phyloP scores from a whole-genome alignment of 108 stramenopile species.

The Skeletonema marinoi region DNA sequence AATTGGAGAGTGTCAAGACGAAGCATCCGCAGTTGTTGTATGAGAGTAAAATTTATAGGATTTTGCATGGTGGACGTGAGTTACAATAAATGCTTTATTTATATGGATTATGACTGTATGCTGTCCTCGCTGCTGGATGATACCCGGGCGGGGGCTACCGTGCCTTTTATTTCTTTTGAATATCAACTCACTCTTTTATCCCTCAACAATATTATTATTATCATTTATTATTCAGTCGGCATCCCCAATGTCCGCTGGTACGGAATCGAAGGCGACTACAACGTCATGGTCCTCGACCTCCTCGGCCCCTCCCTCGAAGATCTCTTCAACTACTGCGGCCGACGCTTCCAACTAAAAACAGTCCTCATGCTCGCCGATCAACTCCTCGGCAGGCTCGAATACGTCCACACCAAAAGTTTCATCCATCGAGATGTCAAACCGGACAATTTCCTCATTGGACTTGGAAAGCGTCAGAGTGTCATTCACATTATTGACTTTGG shows the following conservation, averaged over 20 bases:
- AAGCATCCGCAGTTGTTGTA: constrained; percentile 97
- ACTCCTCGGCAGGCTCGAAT: constrained; percentile 95
- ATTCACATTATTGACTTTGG: constrained; percentile 99
- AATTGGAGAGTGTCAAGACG: constrained; percentile 95
- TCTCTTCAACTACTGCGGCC: constrained; percentile 99
- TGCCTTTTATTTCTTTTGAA: not conserved
- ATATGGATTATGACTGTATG: not conserved
- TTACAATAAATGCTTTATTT: constrained; percentile 10
- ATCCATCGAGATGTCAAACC: constrained; percentile 99
- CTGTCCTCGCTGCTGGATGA: no score
- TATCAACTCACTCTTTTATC: not conserved
- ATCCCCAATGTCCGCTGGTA: constrained; percentile 99
- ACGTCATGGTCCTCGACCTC: constrained; percentile 99
- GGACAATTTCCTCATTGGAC: constrained; percentile 99
- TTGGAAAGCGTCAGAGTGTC: constrained; percentile 95
- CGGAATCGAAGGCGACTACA: constrained; percentile 99
- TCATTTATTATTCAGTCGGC: constrained; percentile 67
- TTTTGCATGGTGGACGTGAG: constrained; percentile 97
- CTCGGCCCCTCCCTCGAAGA: constrained; percentile 99
- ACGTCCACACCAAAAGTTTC: constrained; percentile 99
- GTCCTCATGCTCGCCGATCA: constrained; percentile 99
- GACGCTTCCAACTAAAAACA: constrained; percentile 96
- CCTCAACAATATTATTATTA: not conserved
- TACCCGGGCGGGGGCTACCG: not conserved
- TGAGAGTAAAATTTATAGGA: constrained; percentile 99